phyloP scores from a whole-genome alignment of 495 filamentous ascomycete genomes.

The Recurvomyces mirabilis region DNA sequence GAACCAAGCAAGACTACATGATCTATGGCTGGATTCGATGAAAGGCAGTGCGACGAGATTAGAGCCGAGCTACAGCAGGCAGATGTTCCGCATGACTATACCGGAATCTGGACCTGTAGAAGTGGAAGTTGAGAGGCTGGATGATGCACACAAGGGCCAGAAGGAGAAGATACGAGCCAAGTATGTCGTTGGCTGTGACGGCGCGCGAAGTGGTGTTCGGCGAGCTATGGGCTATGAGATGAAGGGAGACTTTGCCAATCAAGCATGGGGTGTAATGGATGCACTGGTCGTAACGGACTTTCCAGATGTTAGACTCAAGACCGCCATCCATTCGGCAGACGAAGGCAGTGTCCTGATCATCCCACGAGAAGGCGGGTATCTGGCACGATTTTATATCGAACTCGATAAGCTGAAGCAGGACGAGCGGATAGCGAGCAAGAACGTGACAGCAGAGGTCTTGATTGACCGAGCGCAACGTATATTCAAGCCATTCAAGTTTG shows the following conservation, averaged over 20 bases:
- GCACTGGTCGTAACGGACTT: slow-evolving; percentile 63
- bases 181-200: slow-evolving; percentile 67
- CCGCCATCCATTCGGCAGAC: slow-evolving; percentile 39
- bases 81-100: slow-evolving; percentile 25
- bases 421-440: slow-evolving; percentile 20
- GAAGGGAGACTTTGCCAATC: slow-evolving; percentile 63
- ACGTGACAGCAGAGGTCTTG: slow-evolving; percentile 14
- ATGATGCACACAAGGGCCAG: slow-evolving; percentile 37
- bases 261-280: slow-evolving; percentile 79
- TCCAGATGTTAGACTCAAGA: slow-evolving; percentile 58
- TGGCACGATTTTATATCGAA: slow-evolving; percentile 54
- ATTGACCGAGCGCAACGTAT: slow-evolving; percentile 31
- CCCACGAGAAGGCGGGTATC: slow-evolving; percentile 51
- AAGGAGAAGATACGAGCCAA: slow-evolving; percentile 48
- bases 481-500: slow-evolving; percentile 44
- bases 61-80: slow-evolving; percentile 26
- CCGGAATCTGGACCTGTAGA: slow-evolving; percentile 9
- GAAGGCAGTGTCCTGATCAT: slow-evolving; percentile 50
- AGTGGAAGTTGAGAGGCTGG: slow-evolving; percentile 16
- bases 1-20: slow-evolving; percentile 52
- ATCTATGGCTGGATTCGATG: slow-evolving; percentile 24
- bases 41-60: slow-evolving; percentile 22
- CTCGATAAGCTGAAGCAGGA: slow-evolving; percentile 48
- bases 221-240: slow-evolving; percentile 57
- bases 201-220: slow-evolving; percentile 60